These are phyloP conservation scores for Solanum sejunctum DNA, from an alignment of 257 asterid species.

Conservation along the genomic window DNA sequence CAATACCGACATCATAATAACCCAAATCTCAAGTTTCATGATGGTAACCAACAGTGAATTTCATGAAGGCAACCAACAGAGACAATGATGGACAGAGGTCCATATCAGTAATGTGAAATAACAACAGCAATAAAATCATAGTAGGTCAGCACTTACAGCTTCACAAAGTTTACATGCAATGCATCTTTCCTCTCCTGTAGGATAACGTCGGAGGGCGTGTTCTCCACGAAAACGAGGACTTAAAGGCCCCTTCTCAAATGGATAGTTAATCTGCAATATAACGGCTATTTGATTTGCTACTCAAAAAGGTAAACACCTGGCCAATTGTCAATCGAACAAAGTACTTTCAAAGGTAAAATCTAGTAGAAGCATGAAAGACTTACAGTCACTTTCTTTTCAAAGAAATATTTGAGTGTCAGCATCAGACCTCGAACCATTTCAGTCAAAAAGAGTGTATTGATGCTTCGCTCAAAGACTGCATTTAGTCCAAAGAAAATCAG, in stretches of 20 bases:
- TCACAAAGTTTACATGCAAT: constrained; percentile 94
- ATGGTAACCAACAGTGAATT: background rate
- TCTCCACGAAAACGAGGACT: constrained; percentile 98
- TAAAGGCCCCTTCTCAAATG: constrained; percentile 89
- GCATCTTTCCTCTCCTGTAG: constrained; percentile 97
- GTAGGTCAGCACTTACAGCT: constrained; percentile 49
- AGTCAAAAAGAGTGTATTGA: constrained; percentile 78
- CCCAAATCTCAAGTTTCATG: background rate
- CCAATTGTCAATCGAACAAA: too few relatives aligned
- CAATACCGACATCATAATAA: background rate
- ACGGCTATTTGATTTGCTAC: background rate
- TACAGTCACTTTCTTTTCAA: constrained; percentile 81
- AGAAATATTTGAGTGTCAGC: constrained; percentile 84
- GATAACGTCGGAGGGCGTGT: constrained; percentile 86
- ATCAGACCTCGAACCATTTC: constrained; percentile 92
- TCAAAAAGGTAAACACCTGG: background rate
- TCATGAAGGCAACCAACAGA: background rate
- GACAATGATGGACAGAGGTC: background rate
- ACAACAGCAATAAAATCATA: background rate
- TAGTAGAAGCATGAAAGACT: constrained; percentile 8
- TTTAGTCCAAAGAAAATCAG: constrained; percentile 2
- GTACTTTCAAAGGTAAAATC: background rate
- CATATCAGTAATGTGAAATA: background rate
- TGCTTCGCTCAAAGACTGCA: constrained; percentile 86
- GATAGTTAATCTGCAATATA: constrained; percentile 70